Conservation (phyloP, 768 basidiomycete genomes). For the Sporobolomyces roseus region DNA sequence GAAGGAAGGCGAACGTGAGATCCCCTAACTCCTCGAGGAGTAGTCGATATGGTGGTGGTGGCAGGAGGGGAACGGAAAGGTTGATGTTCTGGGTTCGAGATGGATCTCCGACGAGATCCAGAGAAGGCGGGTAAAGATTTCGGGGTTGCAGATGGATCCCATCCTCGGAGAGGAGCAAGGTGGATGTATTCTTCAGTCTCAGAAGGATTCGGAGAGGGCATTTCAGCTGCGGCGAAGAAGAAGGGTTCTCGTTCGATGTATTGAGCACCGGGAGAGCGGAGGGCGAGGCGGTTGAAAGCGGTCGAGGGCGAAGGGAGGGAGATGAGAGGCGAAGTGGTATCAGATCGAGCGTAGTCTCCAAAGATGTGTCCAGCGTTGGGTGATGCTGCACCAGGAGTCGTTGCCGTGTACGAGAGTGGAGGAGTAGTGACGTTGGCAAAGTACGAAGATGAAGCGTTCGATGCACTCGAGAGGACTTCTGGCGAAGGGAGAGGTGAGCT, state of each 20-base stretch:
- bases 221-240: neutral
- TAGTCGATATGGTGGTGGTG: too few relatives aligned
- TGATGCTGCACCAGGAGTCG: constrained; percentile 1
- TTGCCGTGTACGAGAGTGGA: constrained; percentile 12
- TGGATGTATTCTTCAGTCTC: constrained; percentile 4
- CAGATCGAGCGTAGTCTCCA: neutral
- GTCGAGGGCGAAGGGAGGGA: constrained; percentile 6
- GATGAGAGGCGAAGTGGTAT: neutral
- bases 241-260: neutral
- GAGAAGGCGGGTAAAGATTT: neutral
- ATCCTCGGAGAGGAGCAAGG: constrained; percentile 26
- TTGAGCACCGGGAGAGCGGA: constrained; percentile 22
- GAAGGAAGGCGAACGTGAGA: constrained; percentile 22
- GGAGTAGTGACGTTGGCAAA: neutral
- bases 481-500: neutral
- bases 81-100: too few relatives aligned
- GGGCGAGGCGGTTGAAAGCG: constrained; percentile 21
- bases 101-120: neutral
- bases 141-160: neutral
- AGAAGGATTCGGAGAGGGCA: neutral
- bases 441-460: neutral
- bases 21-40: neutral
- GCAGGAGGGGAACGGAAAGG: too few relatives aligned
- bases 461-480: neutral
- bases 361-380: constrained; percentile 8